Evolutionary conservation across 805 yeast species (phyloP).

Genomic region (Lipomyces spencermartinsiae): DNA sequence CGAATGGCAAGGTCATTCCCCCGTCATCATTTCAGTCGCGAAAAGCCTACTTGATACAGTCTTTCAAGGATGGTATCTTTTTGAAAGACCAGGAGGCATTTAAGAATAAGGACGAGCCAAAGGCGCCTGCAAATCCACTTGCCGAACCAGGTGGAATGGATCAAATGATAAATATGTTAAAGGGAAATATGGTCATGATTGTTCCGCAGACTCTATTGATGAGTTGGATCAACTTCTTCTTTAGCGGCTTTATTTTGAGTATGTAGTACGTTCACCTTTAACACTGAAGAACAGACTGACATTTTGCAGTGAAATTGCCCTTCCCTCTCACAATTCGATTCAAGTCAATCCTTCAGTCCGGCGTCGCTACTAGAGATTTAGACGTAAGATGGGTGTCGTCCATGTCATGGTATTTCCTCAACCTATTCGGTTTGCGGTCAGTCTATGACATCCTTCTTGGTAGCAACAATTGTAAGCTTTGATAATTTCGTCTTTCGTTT

Average conservation of each 20-base stretch:
- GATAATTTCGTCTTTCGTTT: not conserved
- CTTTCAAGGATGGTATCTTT: constrained; percentile 61
- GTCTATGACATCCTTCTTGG: constrained; percentile 74
- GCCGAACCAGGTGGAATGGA: constrained; percentile 75
- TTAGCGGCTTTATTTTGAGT: constrained; percentile 69
- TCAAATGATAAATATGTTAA: constrained; percentile 74
- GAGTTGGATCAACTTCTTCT: constrained; percentile 96
- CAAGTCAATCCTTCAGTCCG: constrained; percentile 89
- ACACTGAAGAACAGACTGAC: not conserved
- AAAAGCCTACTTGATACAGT: constrained; percentile 55
- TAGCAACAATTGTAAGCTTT: constrained; percentile 44
- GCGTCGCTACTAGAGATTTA: constrained; percentile 81
- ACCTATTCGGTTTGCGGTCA: constrained; percentile 80
- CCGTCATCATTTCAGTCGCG: constrained; percentile 60
- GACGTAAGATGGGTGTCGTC: constrained; percentile 93
- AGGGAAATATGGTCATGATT: constrained; percentile 79
- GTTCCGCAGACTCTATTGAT: constrained; percentile 91
- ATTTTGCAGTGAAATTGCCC: constrained; percentile 73
- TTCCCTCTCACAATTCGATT: constrained; percentile 89
- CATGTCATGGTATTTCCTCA: constrained; percentile 94
- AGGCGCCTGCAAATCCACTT: constrained; percentile 59
- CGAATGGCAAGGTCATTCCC: constrained; percentile 60
- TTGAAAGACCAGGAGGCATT: constrained; percentile 56
- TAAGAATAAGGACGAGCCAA: constrained; percentile 34
- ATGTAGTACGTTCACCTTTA: constrained; percentile 38